Base-by-base conservation (phyloP, 2,329 filamentous ascomycete species). In the Fusarium domesticum region DNA sequence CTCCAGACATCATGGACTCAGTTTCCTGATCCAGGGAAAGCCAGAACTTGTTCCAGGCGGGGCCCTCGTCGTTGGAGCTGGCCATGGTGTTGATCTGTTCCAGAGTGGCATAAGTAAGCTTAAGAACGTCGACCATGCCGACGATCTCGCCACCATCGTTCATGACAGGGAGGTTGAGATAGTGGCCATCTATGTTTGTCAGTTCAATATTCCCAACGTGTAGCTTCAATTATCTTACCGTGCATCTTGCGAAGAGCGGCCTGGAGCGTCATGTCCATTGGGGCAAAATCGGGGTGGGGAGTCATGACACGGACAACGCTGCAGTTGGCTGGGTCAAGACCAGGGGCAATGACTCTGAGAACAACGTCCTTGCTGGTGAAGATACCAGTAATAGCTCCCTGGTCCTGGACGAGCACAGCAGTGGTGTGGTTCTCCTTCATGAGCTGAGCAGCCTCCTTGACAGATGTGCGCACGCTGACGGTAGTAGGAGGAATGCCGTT, bases 341-440 rank as follows among this genome's bases (percentile, higher is more conserved):
- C 93, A 38, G 93, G 93, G 42, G 93, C 93, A 71, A 98, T 98
- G 48, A 98, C 93, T 68, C 93, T 89, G 46, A 98, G 79, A 47
- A 98, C 93, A 39, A 98, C 92, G 71, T 98, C 93, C 74, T 98
- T 98, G 75, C 93, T 97, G 47, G 93, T 98, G 67, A 98, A 98
- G 64, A 98, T 98, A 71, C 93, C 93, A 42, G 93, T 98, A 64
- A 98, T 97, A 34, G 90, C 89, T 42, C 92, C 91, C 68, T 96
- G 89, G 66, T 98, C 93, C 70, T 96, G 91, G 14, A 98, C 93
- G 45, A 98, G 75, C 33, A 98, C 85, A 35, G 93, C 93, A 14
- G 93, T 98, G 15, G 93, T 98, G 70, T 95, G 93, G 71, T 98
- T 92, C 69, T 98, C 93, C 75, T 95, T 97, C 93, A 98, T 98